Percentiles rank a stretch among this genome's conserved stretches.
Evolutionary conservation across 2,329 filamentous ascomycete species (phyloP).

Genomic region (Raffaelea deltoideospora): DNA sequence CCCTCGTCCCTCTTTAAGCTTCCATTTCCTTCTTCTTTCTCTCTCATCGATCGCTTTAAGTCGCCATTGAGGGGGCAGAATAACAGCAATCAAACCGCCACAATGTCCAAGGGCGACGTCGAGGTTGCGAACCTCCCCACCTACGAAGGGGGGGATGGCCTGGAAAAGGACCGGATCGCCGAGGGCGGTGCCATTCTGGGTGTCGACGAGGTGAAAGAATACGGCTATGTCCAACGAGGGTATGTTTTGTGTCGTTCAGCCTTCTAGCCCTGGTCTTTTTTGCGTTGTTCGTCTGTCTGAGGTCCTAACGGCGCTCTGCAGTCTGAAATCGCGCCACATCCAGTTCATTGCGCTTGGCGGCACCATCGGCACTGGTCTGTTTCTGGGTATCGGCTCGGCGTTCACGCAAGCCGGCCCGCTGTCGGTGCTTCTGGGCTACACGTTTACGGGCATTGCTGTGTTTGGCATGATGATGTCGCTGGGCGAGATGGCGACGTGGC

Average conservation of each 20-base stretch:
- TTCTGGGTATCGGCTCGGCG: conserved; percentile 30
- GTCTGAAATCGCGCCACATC: conserved; percentile 27
- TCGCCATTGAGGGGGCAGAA: too few species aligned
- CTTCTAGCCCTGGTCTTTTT: not conserved
- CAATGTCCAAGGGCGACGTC: conserved; percentile 7
- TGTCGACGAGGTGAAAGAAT: conserved; percentile 6
- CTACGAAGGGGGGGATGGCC: conserved; percentile 4
- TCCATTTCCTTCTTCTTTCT: not conserved
- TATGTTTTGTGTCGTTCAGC: not conserved
- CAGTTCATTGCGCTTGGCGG: conserved; percentile 32
- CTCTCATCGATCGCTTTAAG: not conserved
- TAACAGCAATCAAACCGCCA: too few species aligned
- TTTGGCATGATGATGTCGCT: conserved; percentile 27
- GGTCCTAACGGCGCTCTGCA: not conserved
- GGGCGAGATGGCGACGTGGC: conserved; percentile 45
- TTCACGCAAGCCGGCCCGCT: conserved; percentile 27
- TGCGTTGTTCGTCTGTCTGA: not conserved
- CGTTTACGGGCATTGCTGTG: conserved; percentile 27
- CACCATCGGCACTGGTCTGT: conserved; percentile 32
- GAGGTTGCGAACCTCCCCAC: conserved; percentile 5
- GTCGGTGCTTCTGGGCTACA: conserved; percentile 25
- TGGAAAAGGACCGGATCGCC: conserved; percentile 1
- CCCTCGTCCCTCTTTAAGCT: not conserved
- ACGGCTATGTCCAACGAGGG: conserved; percentile 9
- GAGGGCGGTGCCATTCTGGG: conserved; percentile 6